Percentiles rank a stretch among this genome's conserved stretches.
These are phyloP conservation scores for Austroboletus eburneus DNA, from an alignment of 768 basidiomycete genomes.

Conservation along the genomic window DNA sequence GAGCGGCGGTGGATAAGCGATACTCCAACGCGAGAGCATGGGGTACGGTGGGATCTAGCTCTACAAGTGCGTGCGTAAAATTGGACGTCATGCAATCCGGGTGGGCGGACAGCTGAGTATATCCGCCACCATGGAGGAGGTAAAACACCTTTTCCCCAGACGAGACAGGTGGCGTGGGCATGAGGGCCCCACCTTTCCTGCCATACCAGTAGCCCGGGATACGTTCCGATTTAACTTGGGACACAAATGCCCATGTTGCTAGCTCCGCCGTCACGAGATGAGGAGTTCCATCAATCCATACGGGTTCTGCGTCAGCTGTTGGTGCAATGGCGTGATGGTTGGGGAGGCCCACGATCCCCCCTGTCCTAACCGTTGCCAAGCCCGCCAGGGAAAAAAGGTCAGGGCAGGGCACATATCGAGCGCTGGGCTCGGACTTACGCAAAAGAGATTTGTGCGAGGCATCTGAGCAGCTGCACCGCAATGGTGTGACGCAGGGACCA, in stretches of 20 bases:
- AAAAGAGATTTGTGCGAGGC: slow-evolving; percentile 11
- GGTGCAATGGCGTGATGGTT: slow-evolving; percentile 10
- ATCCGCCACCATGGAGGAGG: slow-evolving; percentile 63
- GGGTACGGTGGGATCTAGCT: slow-evolving; percentile 39
- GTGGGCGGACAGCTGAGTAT: slow-evolving; percentile 50
- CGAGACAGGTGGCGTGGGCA: slow-evolving; percentile 40
- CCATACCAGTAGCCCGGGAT: slow-evolving; percentile 59
- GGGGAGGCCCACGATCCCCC: slow-evolving; percentile 4
- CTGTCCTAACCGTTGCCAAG: slow-evolving; percentile 6
- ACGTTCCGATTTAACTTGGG: slow-evolving; percentile 38
- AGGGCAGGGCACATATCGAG: not conserved
- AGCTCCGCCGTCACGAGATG: slow-evolving; percentile 31
- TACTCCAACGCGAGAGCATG: slow-evolving; percentile 68
- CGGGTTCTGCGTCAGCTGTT: slow-evolving; percentile 10
- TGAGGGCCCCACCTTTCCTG: slow-evolving; percentile 36
- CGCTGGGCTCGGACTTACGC: slow-evolving; percentile 12
- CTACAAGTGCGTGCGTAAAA: slow-evolving; percentile 45
- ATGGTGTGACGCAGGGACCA: slow-evolving; percentile 44
- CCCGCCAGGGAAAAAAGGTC: not conserved
- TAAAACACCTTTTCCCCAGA: slow-evolving; percentile 57
- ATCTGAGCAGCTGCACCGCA: slow-evolving; percentile 33
- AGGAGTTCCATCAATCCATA: slow-evolving; percentile 33
- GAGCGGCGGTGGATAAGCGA: slow-evolving; percentile 50
- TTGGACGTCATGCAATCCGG: slow-evolving; percentile 46
- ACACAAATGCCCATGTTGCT: slow-evolving; percentile 22